Evolutionary conservation across 1,139 yeast genomes (phyloP).

Genomic region (Pichia sp.): DNA sequence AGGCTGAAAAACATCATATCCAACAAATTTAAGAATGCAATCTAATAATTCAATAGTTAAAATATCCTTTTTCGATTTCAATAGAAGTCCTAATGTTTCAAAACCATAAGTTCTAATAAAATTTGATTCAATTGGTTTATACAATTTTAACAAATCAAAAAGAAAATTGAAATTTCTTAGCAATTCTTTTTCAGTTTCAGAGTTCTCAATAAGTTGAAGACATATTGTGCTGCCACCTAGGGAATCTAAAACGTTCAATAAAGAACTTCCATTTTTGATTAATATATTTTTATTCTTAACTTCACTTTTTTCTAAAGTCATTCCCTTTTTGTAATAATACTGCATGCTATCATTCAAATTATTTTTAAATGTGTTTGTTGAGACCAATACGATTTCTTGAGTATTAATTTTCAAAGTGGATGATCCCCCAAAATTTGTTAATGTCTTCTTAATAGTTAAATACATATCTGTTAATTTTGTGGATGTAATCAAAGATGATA

Average conservation of each 20-base stretch:
- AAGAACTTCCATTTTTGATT: slow-evolving; percentile 20
- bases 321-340: not conserved
- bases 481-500: slow-evolving; percentile 32
- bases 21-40: slow-evolving; percentile 37
- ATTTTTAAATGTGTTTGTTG: too few relatives aligned
- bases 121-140: slow-evolving; percentile 28
- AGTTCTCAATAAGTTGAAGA: slow-evolving; percentile 30
- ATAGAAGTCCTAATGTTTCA: slow-evolving; percentile 35
- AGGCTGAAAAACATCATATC: slow-evolving; percentile 38
- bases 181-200: slow-evolving; percentile 25
- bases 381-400: not conserved
- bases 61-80: slow-evolving; percentile 33
- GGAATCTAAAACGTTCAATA: slow-evolving; percentile 32
- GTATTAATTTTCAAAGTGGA: not conserved
- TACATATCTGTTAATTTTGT: slow-evolving; percentile 23
- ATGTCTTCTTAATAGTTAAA: not conserved
- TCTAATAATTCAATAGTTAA: slow-evolving; percentile 34
- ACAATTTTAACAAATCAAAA: slow-evolving; percentile 30
- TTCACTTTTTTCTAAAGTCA: not conserved
- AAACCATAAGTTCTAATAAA: slow-evolving; percentile 39
- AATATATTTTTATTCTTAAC: not conserved
- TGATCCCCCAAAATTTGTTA: too few relatives aligned
- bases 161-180: slow-evolving; percentile 28
- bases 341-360: not conserved
- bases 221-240: slow-evolving; percentile 34